These are phyloP conservation scores for Perilla frutescens DNA, from an alignment of 257 asterid genomes.

Conservation along the genomic window DNA sequence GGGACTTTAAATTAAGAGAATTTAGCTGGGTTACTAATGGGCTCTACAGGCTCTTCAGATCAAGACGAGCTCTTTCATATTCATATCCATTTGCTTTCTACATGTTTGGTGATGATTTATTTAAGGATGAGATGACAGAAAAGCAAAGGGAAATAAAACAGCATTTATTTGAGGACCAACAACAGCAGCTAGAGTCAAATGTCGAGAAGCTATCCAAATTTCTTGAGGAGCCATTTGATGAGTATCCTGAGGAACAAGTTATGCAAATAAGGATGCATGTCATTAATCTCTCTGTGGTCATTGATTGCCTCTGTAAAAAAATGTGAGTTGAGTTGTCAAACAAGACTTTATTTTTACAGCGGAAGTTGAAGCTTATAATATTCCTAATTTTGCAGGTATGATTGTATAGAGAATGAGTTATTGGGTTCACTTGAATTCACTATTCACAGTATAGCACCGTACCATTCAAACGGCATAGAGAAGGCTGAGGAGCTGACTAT, in stretches of 20 bases:
- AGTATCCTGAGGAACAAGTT: slow-evolving; percentile 52
- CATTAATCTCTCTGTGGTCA: slow-evolving; percentile 70
- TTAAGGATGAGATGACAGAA: slow-evolving; percentile 80
- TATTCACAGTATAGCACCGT: slow-evolving; percentile 74
- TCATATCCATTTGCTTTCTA: slow-evolving; percentile 96
- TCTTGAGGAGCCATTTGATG: slow-evolving; percentile 86
- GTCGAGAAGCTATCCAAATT: slow-evolving; percentile 85
- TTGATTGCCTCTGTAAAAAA: slow-evolving; percentile 77
- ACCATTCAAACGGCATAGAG: slow-evolving; percentile 80
- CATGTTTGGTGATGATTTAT: slow-evolving; percentile 92
- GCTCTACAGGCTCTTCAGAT: slow-evolving; percentile 83
- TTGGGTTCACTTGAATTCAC: slow-evolving; percentile 72
- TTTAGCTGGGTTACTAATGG: slow-evolving; percentile 91
- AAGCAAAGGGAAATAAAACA: slow-evolving; percentile 76
- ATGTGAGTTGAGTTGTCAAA: slow-evolving; percentile 55
- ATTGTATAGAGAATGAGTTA: slow-evolving; percentile 82
- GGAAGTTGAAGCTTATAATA: slow-evolving; percentile 32
- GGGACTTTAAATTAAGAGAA: slow-evolving; percentile 69
- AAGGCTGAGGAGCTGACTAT: slow-evolving; percentile 70
- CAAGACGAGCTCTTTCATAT: slow-evolving; percentile 82
- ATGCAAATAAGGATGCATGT: slow-evolving; percentile 81
- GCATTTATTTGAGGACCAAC: slow-evolving; percentile 95
- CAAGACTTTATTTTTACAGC: slow-evolving; percentile 9
- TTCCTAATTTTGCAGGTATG: slow-evolving; percentile 67
- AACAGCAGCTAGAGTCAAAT: slow-evolving; percentile 93